Conservation (phyloP, 2,329 filamentous ascomycete species). For the Ascochyta rabiei region DNA sequence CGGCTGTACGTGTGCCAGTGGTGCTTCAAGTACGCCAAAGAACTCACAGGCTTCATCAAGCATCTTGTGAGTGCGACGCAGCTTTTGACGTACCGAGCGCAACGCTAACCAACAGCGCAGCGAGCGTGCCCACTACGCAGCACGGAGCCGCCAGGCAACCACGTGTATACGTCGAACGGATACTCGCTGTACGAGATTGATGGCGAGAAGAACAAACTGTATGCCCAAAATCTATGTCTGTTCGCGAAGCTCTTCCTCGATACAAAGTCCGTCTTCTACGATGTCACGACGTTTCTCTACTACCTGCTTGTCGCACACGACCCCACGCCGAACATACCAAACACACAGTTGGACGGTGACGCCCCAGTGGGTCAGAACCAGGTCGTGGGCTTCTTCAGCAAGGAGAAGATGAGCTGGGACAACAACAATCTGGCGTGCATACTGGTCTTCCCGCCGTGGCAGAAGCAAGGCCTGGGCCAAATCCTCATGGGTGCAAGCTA, state of each 20-base stretch:
- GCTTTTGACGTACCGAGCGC: not conserved
- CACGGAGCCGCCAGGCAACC: constrained; percentile 66
- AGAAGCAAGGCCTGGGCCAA: constrained; percentile 84
- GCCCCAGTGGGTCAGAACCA: constrained; percentile 46
- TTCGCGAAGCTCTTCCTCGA: constrained; percentile 98
- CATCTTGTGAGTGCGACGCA: constrained; percentile 43
- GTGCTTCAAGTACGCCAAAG: constrained; percentile 90
- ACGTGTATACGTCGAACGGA: constrained; percentile 78
- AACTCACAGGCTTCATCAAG: constrained; percentile 55
- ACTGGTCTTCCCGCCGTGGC: constrained; percentile 93
- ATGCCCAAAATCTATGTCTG: constrained; percentile 92
- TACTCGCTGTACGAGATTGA: constrained; percentile 94
- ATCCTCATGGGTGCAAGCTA: constrained; percentile 93
- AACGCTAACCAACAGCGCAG: constrained; percentile 31
- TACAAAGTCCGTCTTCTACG: constrained; percentile 98
- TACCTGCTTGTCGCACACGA: constrained; percentile 83
- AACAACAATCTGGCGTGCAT: constrained; percentile 98
- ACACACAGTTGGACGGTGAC: constrained; percentile 32
- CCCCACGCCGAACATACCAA: constrained; percentile 47
- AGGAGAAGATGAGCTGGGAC: constrained; percentile 99
- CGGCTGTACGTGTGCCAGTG: constrained; percentile 84
- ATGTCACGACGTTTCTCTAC: constrained; percentile 92
- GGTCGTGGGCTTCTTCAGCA: constrained; percentile 96
- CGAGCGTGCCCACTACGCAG: constrained; percentile 52
- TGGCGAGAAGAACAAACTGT: constrained; percentile 83